phyloP scores from a whole-genome alignment of 2,329 filamentous ascomycete genomes.

The Hypoxylon sp. region DNA sequence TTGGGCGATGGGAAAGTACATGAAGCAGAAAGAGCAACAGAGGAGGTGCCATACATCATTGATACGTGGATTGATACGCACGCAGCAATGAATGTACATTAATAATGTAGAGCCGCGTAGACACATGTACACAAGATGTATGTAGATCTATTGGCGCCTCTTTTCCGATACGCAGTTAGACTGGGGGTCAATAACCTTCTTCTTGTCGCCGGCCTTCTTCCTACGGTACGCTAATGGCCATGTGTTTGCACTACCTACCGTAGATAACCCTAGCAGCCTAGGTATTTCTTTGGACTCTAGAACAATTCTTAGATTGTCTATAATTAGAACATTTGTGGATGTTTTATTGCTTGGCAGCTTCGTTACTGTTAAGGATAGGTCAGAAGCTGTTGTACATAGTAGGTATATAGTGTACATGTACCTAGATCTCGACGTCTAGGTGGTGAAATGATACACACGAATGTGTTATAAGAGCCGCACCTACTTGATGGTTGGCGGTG shows the following conservation, averaged over 20 bases:
- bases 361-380: neutral
- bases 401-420: neutral
- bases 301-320: slow-evolving; percentile 24
- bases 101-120: neutral
- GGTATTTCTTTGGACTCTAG: neutral
- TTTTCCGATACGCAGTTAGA: neutral
- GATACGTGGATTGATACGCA: neutral
- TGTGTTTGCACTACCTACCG: neutral
- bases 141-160: neutral
- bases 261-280: too few relatives aligned
- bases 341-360: slow-evolving; percentile 27
- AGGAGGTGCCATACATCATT: neutral
- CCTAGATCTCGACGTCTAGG: slow-evolving; percentile 8
- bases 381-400: slow-evolving; percentile 3
- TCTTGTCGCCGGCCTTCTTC: slow-evolving; percentile 1
- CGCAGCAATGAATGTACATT: neutral
- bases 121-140: neutral
- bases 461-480: slow-evolving; percentile 39
- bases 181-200: neutral
- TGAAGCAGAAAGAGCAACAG: neutral
- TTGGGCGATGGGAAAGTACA: neutral
- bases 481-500: slow-evolving; percentile 15
- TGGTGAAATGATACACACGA: slow-evolving; percentile 17
- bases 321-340: slow-evolving; percentile 37
- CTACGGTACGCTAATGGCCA: neutral